phyloP scores from a whole-genome alignment of 352 stramenopile genomes.

The Pythium scleroteichum region DNA sequence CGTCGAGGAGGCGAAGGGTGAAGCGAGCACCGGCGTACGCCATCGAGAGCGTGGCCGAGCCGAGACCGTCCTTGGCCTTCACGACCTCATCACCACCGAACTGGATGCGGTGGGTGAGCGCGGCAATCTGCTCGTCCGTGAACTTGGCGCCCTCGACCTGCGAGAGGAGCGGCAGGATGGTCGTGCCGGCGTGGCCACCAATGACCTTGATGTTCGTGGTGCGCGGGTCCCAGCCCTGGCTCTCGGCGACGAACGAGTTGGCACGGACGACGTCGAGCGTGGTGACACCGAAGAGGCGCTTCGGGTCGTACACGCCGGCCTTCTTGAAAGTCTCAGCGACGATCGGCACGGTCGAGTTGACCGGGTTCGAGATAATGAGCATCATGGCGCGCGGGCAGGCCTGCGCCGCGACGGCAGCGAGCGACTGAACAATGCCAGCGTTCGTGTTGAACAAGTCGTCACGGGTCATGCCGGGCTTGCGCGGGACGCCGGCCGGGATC shows the following conservation, averaged over 20 bases:
- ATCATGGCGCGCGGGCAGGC: slow-evolving; percentile 96
- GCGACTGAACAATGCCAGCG: slow-evolving; percentile 95
- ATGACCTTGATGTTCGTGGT: slow-evolving; percentile 95
- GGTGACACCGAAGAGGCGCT: slow-evolving; percentile 98
- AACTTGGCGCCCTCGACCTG: slow-evolving; percentile 94
- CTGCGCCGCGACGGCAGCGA: slow-evolving; percentile 94
- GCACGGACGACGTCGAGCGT: slow-evolving; percentile 98
- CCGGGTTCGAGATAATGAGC: slow-evolving; percentile 99
- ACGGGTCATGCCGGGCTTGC: slow-evolving; percentile 97
- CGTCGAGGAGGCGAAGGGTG: slow-evolving; percentile 90
- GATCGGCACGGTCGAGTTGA: slow-evolving; percentile 99
- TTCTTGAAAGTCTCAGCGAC: slow-evolving; percentile 99
- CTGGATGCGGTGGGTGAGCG: slow-evolving; percentile 96
- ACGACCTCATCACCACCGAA: slow-evolving; percentile 96
- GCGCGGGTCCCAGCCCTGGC: slow-evolving; percentile 77
- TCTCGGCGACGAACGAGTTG: slow-evolving; percentile 93
- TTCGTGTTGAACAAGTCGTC: slow-evolving; percentile 97
- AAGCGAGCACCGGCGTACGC: slow-evolving; percentile 98
- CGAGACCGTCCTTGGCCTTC: slow-evolving; percentile 95
- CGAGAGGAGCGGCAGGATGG: slow-evolving; percentile 98
- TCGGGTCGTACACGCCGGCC: slow-evolving; percentile 94
- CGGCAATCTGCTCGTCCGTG: slow-evolving; percentile 92
- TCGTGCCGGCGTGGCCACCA: slow-evolving; percentile 98
- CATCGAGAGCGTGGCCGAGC: slow-evolving; percentile 99
- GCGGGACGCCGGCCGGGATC: slow-evolving; percentile 98